Evolutionary conservation across 2,329 filamentous ascomycete genomes (phyloP).

Genomic region (Apiospora pterosperma): DNA sequence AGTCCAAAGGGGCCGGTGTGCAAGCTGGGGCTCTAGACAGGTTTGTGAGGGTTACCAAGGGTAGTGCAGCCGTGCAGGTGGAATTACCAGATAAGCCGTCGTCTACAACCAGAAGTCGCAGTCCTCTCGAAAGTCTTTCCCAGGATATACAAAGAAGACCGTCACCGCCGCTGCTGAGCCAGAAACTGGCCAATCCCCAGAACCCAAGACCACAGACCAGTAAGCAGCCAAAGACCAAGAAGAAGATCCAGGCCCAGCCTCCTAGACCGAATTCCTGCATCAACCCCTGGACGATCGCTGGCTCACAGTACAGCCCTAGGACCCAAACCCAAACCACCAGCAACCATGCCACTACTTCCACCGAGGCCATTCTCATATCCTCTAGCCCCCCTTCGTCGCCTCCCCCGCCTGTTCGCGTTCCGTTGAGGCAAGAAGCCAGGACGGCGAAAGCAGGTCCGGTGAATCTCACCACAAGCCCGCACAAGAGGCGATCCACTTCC

Average conservation of each 20-base stretch:
- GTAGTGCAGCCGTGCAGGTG: constrained; percentile 6
- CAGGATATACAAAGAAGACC: constrained; percentile 12
- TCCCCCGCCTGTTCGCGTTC: constrained; percentile 20
- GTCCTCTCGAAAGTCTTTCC: constrained; percentile 3
- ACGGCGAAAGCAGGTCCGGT: not conserved
- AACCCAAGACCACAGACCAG: constrained; percentile 18
- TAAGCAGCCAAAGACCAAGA: constrained; percentile 22
- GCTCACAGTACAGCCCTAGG: constrained; percentile 42
- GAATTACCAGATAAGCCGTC: constrained; percentile 2
- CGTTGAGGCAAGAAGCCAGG: constrained; percentile 9
- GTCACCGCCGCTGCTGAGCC: constrained; percentile 7
- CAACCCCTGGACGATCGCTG: constrained; percentile 36
- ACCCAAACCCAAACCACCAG: constrained; percentile 14
- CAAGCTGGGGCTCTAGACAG: constrained; percentile 33
- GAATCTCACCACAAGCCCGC: not conserved
- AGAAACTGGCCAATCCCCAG: constrained; percentile 6
- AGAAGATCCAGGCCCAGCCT: not conserved
- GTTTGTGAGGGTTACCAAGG: constrained; percentile 39
- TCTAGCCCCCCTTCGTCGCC: constrained; percentile 40
- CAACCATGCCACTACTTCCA: constrained; percentile 14
- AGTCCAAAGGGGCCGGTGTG: constrained; percentile 18
- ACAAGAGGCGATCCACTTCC: not conserved
- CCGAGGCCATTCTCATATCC: constrained; percentile 40
- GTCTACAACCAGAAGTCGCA: not conserved
- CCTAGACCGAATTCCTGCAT: constrained; percentile 17